Percentiles rank a stretch among this genome's conserved stretches.
Evolutionary conservation across 768 basidiomycete genomes (phyloP).

Genomic region (Porpolomopsis calyptriformis): DNA sequence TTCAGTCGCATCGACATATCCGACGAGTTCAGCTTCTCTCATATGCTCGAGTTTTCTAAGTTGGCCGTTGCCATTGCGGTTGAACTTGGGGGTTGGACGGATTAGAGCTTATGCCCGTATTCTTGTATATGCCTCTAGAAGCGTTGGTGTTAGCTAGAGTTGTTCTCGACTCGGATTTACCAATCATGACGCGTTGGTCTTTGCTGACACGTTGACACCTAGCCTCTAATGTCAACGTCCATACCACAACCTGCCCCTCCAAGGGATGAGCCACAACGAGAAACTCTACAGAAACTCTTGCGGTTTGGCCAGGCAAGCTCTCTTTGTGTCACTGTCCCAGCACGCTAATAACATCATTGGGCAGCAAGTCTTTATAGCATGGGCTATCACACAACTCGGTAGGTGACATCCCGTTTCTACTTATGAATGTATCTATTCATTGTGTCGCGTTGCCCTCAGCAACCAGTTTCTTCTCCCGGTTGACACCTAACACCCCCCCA

Average conservation of each 20-base stretch:
- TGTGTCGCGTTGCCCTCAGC: conserved; percentile 11
- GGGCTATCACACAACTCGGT: conserved; percentile 59
- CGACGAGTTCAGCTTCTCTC: conserved; percentile 79
- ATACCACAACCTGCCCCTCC: not conserved
- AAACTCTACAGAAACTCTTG: not conserved
- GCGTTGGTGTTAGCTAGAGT: not conserved
- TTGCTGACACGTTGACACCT: not conserved
- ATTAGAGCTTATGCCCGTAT: conserved; percentile 11
- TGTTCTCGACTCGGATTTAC: no score
- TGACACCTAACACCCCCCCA: conserved; percentile 1
- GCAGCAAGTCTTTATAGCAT: conserved; percentile 65
- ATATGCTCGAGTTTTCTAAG: conserved; percentile 86
- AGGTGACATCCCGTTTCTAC: conserved; percentile 12
- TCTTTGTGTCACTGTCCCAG: not conserved
- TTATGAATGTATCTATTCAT: not conserved
- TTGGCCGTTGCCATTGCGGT: conserved; percentile 70
- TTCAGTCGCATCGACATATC: conserved; percentile 74
- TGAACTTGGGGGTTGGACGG: conserved; percentile 50
- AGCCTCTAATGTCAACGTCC: not conserved
- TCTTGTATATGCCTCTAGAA: not conserved
- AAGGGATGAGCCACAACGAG: not conserved
- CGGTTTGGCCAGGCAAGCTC: conserved; percentile 1
- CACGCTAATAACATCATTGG: not conserved
- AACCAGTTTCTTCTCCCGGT: conserved; percentile 19
- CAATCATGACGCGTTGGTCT: no score